phyloP scores from a whole-genome alignment of 441 rosid species.

The Viola pubescens region DNA sequence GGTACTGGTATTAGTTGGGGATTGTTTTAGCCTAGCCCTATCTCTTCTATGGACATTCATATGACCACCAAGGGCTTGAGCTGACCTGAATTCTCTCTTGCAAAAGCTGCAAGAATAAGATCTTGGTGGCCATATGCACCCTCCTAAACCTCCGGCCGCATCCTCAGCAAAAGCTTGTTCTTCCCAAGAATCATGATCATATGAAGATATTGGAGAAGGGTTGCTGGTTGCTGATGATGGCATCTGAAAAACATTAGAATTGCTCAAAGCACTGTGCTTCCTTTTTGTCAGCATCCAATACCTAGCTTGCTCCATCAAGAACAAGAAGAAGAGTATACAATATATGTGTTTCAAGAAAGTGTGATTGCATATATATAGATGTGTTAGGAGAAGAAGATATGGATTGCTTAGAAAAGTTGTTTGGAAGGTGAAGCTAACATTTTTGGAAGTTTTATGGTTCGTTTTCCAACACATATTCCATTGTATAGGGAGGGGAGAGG shows the following conservation, averaged over 20 bases:
- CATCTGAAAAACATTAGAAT: conserved; percentile 22
- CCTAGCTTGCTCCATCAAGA: conserved; percentile 36
- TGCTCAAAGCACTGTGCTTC: conserved; percentile 20
- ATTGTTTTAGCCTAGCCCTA: conserved; percentile 79
- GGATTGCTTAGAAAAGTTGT: background rate
- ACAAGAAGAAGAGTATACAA: conserved; percentile 5
- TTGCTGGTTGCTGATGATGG: conserved; percentile 5
- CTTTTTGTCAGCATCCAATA: conserved; percentile 47
- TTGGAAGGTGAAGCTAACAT: background rate
- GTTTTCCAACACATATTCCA: background rate
- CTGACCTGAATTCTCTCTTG: conserved; percentile 82
- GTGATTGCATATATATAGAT: background rate
- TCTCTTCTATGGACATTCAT: conserved; percentile 98
- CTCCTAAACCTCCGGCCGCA: conserved; percentile 65
- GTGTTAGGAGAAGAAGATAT: background rate
- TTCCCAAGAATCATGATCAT: conserved; percentile 74
- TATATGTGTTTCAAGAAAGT: conserved; percentile 1
- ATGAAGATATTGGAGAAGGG: conserved; percentile 9
- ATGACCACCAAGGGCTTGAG: conserved; percentile 97
- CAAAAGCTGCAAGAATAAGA: conserved; percentile 95
- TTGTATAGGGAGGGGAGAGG: background rate
- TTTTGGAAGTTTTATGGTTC: background rate
- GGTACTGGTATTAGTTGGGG: conserved; percentile 25
- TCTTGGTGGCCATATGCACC: conserved; percentile 93
- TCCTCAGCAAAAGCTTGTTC: conserved; percentile 94